Conservation (phyloP, 257 asterid species). For the Salvia splendens region DNA sequence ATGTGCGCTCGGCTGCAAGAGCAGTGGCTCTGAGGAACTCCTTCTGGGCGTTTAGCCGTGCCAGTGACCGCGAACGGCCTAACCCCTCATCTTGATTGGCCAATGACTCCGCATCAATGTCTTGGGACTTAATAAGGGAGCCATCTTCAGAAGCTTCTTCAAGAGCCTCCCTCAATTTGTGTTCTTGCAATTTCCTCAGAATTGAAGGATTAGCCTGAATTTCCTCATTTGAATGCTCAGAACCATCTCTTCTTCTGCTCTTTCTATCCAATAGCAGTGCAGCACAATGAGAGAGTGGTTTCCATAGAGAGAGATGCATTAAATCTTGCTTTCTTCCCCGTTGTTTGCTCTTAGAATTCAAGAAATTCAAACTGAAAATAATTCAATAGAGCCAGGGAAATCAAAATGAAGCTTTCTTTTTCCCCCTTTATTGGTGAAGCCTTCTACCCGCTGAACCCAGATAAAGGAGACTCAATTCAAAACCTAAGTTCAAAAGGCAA, state of each 20-base stretch:
- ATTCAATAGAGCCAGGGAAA: constrained; percentile 33
- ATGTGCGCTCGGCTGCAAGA: constrained; percentile 80
- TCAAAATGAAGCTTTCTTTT: constrained; percentile 31
- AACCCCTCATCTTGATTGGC: constrained; percentile 67
- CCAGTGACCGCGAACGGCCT: constrained; percentile 86
- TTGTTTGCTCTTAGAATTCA: constrained; percentile 3
- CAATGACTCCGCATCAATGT: constrained; percentile 63
- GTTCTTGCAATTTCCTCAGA: constrained; percentile 78
- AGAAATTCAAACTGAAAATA: constrained; percentile 30
- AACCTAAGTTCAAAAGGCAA: constrained; percentile 61
- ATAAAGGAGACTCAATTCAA: constrained; percentile 44
- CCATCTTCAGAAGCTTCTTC: constrained; percentile 99
- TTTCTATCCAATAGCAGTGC: constrained; percentile 86
- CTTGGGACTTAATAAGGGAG: constrained; percentile 82
- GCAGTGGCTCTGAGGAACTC: constrained; percentile 90
- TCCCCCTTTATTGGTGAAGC: constrained; percentile 35
- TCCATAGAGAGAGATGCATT: constrained; percentile 99
- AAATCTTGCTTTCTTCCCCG: constrained; percentile 37
- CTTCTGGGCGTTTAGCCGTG: constrained; percentile 77
- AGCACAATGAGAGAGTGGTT: constrained; percentile 97
- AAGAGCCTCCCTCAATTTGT: constrained; percentile 93
- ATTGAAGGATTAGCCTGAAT: constrained; percentile 62
- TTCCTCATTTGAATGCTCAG: constrained; percentile 66
- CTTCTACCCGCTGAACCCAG: constrained; percentile 53
- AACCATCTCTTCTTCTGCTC: constrained; percentile 75